Percentiles rank a stretch among this genome's conserved stretches.
Evolutionary conservation across 2,329 filamentous ascomycete species (phyloP).

Genomic region (Ampelomyces quisqualis): DNA sequence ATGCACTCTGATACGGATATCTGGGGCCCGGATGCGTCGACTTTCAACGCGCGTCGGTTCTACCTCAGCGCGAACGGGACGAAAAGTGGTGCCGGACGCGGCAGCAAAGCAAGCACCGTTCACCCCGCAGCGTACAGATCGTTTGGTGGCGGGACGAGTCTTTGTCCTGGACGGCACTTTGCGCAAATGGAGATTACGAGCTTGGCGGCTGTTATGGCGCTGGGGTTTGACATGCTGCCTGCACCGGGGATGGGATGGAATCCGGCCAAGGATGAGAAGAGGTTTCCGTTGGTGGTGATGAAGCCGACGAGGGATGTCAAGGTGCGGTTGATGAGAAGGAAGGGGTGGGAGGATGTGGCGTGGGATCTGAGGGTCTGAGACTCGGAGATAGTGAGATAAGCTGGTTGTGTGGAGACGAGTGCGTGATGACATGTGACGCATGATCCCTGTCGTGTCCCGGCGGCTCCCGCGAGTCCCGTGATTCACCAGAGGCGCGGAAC

Average conservation of each 20-base stretch:
- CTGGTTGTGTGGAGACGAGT: background rate
- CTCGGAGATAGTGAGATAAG: background rate
- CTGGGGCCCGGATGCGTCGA: slow-evolving; percentile 48
- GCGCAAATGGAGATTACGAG: slow-evolving; percentile 38
- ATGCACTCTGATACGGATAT: slow-evolving; percentile 47
- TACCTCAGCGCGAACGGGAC: slow-evolving; percentile 23
- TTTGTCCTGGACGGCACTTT: slow-evolving; percentile 43
- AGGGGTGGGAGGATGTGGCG: slow-evolving; percentile 12
- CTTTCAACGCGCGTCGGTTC: slow-evolving; percentile 50
- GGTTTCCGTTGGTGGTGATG: slow-evolving; percentile 19
- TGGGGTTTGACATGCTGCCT: slow-evolving; percentile 35
- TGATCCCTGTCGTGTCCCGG: slow-evolving; percentile 1
- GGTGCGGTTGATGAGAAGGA: slow-evolving; percentile 17
- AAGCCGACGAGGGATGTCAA: slow-evolving; percentile 22
- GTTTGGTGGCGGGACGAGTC: slow-evolving; percentile 37
- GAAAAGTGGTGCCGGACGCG: slow-evolving; percentile 16
- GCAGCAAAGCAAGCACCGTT: slow-evolving; percentile 17
- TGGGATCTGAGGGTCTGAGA: background rate
- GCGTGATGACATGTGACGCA: background rate
- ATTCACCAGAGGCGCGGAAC: background rate
- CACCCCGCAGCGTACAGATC: slow-evolving; percentile 34
- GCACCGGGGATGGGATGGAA: slow-evolving; percentile 18
- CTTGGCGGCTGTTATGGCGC: slow-evolving; percentile 29
- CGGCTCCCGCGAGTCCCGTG: too few relatives aligned
- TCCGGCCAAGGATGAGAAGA: slow-evolving; percentile 20